Percentiles rank a stretch among this genome's conserved stretches.
phyloP scores from a whole-genome alignment of 352 stramenopile species.

The Plasmopara muralis region DNA sequence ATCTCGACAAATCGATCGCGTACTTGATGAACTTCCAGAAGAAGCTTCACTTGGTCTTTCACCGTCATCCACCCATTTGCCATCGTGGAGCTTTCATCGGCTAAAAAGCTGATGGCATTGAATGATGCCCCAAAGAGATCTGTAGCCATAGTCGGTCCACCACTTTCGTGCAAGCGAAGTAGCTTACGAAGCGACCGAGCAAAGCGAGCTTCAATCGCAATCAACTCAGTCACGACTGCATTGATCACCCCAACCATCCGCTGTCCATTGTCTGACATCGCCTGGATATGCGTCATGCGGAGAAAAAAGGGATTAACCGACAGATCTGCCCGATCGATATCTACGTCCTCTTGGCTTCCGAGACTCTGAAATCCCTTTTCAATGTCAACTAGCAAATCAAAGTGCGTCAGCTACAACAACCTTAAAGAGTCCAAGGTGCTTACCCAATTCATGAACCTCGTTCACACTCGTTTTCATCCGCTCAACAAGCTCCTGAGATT shows the following conservation, averaged over 20 bases:
- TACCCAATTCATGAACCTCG: constrained; percentile 66
- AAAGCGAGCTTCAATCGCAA: constrained; percentile 49
- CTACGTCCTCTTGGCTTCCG: constrained; percentile 32
- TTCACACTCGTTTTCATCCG: constrained; percentile 43
- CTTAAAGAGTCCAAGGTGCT: constrained; percentile 3
- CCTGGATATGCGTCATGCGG: constrained; percentile 60
- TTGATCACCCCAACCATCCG: constrained; percentile 49
- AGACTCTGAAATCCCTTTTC: constrained; percentile 65
- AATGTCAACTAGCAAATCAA: constrained; percentile 48
- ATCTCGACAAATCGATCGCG: neutral
- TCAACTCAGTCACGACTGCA: constrained; percentile 48
- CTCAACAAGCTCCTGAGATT: constrained; percentile 37
- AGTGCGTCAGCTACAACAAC: neutral
- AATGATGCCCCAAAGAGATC: constrained; percentile 39
- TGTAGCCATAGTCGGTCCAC: constrained; percentile 16
- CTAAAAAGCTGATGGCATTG: constrained; percentile 19
- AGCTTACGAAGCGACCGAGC: constrained; percentile 46
- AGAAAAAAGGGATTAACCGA: constrained; percentile 56
- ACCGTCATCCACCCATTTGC: constrained; percentile 44
- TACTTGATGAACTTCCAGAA: constrained; percentile 59
- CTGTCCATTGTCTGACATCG: constrained; percentile 59
- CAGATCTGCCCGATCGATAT: constrained; percentile 42
- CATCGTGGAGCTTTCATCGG: constrained; percentile 51
- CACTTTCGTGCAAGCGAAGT: constrained; percentile 43
- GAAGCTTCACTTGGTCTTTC: constrained; percentile 53